Evolutionary conservation across 1,284 basidiomycete species (phyloP).

Genomic region (Erythrobasidium hasegawianum): DNA sequence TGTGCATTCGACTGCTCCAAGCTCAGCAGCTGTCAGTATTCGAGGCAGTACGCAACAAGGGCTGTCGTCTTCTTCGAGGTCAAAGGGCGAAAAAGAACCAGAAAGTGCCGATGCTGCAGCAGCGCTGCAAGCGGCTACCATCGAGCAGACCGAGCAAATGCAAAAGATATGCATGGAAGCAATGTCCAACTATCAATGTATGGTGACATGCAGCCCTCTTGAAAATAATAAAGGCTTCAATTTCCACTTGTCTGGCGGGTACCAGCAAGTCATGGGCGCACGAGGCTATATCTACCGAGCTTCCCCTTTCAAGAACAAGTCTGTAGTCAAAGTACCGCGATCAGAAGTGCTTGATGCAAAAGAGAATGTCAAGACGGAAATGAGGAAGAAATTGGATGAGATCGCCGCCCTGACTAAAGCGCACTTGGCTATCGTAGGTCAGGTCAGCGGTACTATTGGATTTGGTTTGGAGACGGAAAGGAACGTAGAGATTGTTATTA

Average conservation of each 20-base stretch:
- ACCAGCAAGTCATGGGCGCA: conserved; percentile 87
- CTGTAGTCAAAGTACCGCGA: conserved; percentile 80
- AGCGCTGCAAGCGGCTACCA: conserved; percentile 1
- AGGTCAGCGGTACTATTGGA: conserved; percentile 43
- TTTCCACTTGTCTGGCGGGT: conserved; percentile 84
- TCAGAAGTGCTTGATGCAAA: conserved; percentile 86
- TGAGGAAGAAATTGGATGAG: conserved; percentile 81
- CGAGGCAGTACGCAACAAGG: not conserved
- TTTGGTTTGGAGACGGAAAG: conserved; percentile 86
- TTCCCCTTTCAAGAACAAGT: conserved; percentile 80
- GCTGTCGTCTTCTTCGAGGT: not conserved
- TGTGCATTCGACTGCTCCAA: conserved; percentile 11
- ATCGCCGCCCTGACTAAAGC: conserved; percentile 83
- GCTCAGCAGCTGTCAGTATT: not conserved
- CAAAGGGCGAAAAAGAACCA: not conserved
- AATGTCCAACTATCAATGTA: conserved; percentile 23
- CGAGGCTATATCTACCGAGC: conserved; percentile 84
- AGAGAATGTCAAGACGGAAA: conserved; percentile 79
- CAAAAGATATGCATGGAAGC: conserved; percentile 26
- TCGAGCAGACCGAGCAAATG: conserved; percentile 14
- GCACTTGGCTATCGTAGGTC: conserved; percentile 70
- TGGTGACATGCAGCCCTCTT: conserved; percentile 20
- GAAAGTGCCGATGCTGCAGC: conserved; percentile 8
- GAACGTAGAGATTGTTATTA: conserved; percentile 85
- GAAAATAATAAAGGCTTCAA: conserved; percentile 58